Evolutionary conservation across 208 protist species (phyloP), one percentile per base, ranked within the genome.

Genomic region (Acanthamoeba lugdunensis): DNA sequence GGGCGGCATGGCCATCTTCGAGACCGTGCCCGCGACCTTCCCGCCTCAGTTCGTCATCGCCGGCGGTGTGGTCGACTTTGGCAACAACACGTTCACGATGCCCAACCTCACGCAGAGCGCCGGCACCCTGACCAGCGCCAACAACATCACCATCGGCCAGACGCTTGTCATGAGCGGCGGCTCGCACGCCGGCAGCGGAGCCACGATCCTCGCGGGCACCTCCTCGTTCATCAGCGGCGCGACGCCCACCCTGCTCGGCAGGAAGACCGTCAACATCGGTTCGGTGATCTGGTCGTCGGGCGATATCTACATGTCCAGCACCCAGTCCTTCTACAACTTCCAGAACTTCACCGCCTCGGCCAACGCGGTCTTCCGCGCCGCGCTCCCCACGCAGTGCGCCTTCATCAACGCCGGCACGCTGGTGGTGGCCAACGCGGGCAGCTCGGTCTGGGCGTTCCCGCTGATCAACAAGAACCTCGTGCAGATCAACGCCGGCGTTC

Each of bases 21-120:
- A 92, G 87, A 92, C 87, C 23, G 87, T 92, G 33, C 87, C 87
- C 13, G 25, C 50, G 45, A 23, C 87, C n/a, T 92, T 71, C 28
- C 87, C 87, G 25, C 16, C 63, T 9, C 3, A 13, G 33, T 21
- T 92, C 28, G 28, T 16, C 65, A n/a, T 81, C 41, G 11, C 41
- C 11, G 50, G 13, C 50, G 87, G 11, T 37, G 8, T n/a, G 79
- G 6, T 81, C 9, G 87, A 92, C 52, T 92, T 92, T 63, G 48
- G 75, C 65, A 92, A 92, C 69, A 92, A 92, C 69, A 92, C 87
- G 21, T 92, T 92, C 25, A 52, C 61, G 18, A 8, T 92, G 48
- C n/a, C 63, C 48, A 56, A 52, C n/a, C 41, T 92, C 54, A 77
- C 63, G 4, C 61, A 81, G 87, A 33, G 28, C 52, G 87, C 63